Evolutionary conservation across 1,139 yeast species (phyloP).

Genomic region (Sugiyamaella novakii): DNA sequence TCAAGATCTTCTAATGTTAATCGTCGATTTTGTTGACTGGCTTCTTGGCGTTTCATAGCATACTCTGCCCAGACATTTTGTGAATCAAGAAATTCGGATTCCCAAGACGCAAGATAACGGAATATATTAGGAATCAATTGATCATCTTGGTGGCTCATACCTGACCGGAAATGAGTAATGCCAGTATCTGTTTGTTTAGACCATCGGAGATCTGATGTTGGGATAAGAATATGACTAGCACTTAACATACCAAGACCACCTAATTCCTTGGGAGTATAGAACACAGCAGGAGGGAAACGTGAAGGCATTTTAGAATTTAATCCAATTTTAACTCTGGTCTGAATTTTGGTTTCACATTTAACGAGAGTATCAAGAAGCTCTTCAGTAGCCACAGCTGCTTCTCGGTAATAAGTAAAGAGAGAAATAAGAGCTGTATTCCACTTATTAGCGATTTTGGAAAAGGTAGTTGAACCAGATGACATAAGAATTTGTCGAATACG

Average conservation of each 20-base stretch:
- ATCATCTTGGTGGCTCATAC: constrained; percentile 79
- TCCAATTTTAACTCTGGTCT: constrained; percentile 92
- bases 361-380: constrained; percentile 78
- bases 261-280: constrained; percentile 93
- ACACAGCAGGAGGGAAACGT: constrained; percentile 97
- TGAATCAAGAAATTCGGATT: constrained; percentile 89
- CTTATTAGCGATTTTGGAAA: constrained; percentile 89
- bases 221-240: constrained; percentile 93
- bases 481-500: constrained; percentile 86
- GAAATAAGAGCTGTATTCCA: constrained; percentile 96
- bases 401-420: constrained; percentile 85
- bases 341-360: constrained; percentile 90
- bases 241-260: constrained; percentile 98
- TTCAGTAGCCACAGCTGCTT: constrained; percentile 87
- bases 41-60: constrained; percentile 86
- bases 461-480: constrained; percentile 96
- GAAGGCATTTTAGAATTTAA: constrained; percentile 98
- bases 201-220: constrained; percentile 90
- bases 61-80: constrained; percentile 98
- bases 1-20: constrained; percentile 92
- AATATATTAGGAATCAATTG: constrained; percentile 89
- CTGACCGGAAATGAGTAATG: constrained; percentile 90
- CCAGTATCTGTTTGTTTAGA: constrained; percentile 94
- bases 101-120: constrained; percentile 95
- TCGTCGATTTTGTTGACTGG: constrained; percentile 80